Conservation (phyloP, 768 basidiomycete genomes). For the Leccinum barrowsii region DNA sequence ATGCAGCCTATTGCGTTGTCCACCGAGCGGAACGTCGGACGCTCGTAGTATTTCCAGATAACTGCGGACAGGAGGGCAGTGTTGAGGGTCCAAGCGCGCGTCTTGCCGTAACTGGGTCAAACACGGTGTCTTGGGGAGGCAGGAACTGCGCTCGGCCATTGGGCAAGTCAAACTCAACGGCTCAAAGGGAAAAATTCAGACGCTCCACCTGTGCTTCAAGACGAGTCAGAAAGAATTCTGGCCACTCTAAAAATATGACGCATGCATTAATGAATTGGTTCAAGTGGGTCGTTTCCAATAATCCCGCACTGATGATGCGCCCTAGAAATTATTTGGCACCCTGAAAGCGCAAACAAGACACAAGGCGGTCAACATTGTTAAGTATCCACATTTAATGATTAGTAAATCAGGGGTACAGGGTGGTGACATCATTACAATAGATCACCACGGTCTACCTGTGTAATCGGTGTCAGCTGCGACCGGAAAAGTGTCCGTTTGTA, state of each 20-base stretch:
- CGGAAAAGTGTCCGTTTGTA: background rate
- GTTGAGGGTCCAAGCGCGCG: background rate
- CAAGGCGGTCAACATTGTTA: conserved; percentile 3
- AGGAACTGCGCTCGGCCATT: background rate
- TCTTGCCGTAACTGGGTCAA: conserved; percentile 1
- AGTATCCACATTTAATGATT: conserved; percentile 1
- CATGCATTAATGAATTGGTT: background rate
- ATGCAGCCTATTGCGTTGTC: conserved; percentile 1
- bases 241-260: conserved; percentile 1
- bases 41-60: conserved; percentile 1
- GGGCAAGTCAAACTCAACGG: conserved; percentile 4
- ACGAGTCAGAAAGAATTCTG: background rate
- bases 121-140: background rate
- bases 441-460: conserved; percentile 8
- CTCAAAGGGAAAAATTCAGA: background rate
- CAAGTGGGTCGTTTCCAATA: conserved; percentile 1
- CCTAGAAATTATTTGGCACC: background rate
- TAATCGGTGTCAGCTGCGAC: conserved; percentile 6
- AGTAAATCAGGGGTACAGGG: conserved; percentile 17
- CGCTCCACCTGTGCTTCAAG: background rate
- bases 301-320: background rate
- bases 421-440: conserved; percentile 4
- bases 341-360: conserved; percentile 5
- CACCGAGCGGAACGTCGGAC: conserved; percentile 5
- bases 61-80: conserved; percentile 14